These are phyloP conservation scores for Annulohypoxylon truncatum DNA, from an alignment of 2,329 filamentous ascomycete species.

Conservation along the genomic window DNA sequence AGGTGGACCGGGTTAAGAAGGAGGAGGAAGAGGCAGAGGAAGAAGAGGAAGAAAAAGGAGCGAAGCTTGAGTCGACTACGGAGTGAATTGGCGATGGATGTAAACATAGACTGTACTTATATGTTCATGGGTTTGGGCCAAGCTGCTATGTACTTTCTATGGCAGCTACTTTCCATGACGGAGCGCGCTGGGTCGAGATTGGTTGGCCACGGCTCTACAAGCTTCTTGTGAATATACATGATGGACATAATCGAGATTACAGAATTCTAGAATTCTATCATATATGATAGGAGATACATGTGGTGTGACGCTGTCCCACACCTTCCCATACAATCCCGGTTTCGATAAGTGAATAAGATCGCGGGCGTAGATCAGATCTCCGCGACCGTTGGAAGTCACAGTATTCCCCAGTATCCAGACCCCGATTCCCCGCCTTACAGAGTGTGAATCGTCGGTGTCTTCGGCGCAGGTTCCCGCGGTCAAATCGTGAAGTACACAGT, in stretches of 20 bases:
- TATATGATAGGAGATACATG: too few species aligned
- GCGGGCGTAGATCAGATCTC: neutral
- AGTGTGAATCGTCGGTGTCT: neutral
- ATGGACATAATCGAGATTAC: too few species aligned
- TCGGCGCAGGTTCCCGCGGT: neutral
- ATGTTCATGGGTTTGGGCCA: neutral
- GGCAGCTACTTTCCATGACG: too few species aligned
- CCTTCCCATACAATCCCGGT: too few species aligned
- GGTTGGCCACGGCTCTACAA: too few species aligned
- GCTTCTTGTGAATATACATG: too few species aligned
- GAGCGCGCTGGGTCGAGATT: too few species aligned
- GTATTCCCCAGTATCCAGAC: neutral
- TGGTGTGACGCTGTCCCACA: too few species aligned
- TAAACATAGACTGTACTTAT: neutral
- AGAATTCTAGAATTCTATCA: too few species aligned
- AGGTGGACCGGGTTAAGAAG: conserved; percentile 26
- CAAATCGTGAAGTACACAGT: neutral
- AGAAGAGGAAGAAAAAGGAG: conserved; percentile 12
- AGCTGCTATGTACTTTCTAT: neutral
- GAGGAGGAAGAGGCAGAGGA: neutral
- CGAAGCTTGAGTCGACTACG: neutral
- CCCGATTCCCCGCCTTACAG: neutral
- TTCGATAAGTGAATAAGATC: neutral
- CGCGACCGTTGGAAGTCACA: too few species aligned
- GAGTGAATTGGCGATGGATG: neutral